These are phyloP conservation scores for Mycena venus DNA, from an alignment of 768 basidiomycete genomes.

Conservation along the genomic window DNA sequence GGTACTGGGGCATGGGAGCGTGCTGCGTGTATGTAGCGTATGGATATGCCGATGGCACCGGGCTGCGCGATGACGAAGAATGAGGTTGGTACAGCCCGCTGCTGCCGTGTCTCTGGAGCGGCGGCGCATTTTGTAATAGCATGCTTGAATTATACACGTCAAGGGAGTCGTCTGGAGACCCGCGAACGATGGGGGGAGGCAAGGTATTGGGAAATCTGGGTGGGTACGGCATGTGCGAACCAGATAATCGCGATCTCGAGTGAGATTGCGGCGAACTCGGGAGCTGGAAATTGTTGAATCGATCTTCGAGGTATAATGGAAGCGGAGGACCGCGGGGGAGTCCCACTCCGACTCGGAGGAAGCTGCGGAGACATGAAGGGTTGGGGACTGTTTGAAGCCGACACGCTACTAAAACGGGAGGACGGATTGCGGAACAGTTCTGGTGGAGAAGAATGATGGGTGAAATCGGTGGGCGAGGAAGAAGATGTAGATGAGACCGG, in stretches of 20 bases:
- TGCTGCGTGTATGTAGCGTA: not conserved
- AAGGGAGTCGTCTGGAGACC: not conserved
- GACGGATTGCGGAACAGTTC: slow-evolving; percentile 1
- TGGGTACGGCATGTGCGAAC: not conserved
- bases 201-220: not conserved
- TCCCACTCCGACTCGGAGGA: not conserved
- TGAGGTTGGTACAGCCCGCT: not conserved
- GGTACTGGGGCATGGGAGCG: not conserved
- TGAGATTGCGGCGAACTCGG: not conserved
- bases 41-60: not conserved
- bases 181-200: not conserved
- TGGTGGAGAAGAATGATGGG: not conserved
- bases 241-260: not conserved
- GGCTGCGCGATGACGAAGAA: not conserved
- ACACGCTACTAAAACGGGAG: slow-evolving; percentile 13
- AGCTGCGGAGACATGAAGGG: not conserved
- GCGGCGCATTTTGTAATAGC: not conserved
- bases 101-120: slow-evolving; percentile 3
- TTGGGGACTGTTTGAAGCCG: slow-evolving; percentile 11
- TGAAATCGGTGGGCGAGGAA: not conserved
- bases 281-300: not conserved
- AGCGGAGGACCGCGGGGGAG: not conserved
- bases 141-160: not conserved
- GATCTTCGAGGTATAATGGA: not conserved
- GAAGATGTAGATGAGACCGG: slow-evolving; percentile 10